Evolutionary conservation across 352 stramenopile genomes (phyloP).

Genomic region (Elongisporangium prolatum): DNA sequence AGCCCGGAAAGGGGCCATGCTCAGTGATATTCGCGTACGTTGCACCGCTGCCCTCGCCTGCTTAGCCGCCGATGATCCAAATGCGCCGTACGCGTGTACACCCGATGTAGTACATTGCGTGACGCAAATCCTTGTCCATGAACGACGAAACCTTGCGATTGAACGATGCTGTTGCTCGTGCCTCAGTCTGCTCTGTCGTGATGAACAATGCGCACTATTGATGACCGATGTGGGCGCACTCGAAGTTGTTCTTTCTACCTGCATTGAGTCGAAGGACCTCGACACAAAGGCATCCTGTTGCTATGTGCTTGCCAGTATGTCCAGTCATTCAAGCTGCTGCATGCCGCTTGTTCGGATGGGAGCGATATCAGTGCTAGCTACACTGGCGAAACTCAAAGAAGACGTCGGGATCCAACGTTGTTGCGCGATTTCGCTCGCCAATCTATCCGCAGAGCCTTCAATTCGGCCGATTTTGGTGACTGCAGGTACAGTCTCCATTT

Average conservation of each 20-base stretch:
- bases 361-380: slow-evolving; percentile 50
- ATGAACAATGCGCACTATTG: slow-evolving; percentile 56
- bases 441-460: slow-evolving; percentile 46
- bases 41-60: slow-evolving; percentile 62
- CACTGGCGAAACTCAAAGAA: slow-evolving; percentile 47
- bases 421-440: slow-evolving; percentile 64
- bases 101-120: slow-evolving; percentile 53
- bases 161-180: slow-evolving; percentile 69
- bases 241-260: slow-evolving; percentile 53
- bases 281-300: slow-evolving; percentile 74
- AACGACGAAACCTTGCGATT: slow-evolving; percentile 50
- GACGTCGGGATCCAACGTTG: slow-evolving; percentile 49
- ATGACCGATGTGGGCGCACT: slow-evolving; percentile 47
- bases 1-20: slow-evolving; percentile 8
- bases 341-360: slow-evolving; percentile 42
- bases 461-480: slow-evolving; percentile 45
- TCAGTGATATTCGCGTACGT: slow-evolving; percentile 49
- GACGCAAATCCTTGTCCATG: slow-evolving; percentile 37
- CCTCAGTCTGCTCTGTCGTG: slow-evolving; percentile 62
- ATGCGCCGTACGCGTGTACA: slow-evolving; percentile 33
- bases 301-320: slow-evolving; percentile 71
- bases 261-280: slow-evolving; percentile 48
- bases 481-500: slow-evolving; percentile 41
- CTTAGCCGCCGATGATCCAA: slow-evolving; percentile 41
- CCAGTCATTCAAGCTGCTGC: slow-evolving; percentile 59